Percentiles rank a stretch among this genome's conserved stretches.
These are phyloP conservation scores for Cyclanthera cordifolia DNA, from an alignment of 306 rosid genomes.

Conservation along the genomic window DNA sequence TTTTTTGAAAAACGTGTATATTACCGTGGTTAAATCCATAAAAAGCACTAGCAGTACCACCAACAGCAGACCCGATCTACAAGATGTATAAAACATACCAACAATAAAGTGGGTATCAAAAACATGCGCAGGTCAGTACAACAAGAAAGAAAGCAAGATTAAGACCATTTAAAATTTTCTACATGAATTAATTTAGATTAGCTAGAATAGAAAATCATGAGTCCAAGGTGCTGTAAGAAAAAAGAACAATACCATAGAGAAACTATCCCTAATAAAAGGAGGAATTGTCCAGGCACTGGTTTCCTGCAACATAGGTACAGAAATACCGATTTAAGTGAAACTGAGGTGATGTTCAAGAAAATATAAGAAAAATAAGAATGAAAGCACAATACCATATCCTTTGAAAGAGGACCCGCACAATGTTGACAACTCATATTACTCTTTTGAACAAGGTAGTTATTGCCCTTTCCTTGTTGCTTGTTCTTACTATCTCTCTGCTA, in stretches of 20 bases:
- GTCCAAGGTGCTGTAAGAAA: neutral
- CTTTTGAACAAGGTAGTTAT: neutral
- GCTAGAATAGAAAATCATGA: neutral
- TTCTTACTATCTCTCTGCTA: neutral
- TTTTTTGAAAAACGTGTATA: neutral
- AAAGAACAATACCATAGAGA: slow-evolving; percentile 52
- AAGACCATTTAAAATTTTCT: neutral
- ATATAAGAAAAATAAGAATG: neutral
- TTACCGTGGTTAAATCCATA: slow-evolving; percentile 89
- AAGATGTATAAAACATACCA: neutral
- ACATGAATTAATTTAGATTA: neutral
- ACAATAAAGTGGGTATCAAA: neutral
- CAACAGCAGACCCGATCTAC: slow-evolving; percentile 90
- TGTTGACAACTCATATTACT: slow-evolving; percentile 49
- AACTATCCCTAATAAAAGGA: slow-evolving; percentile 68
- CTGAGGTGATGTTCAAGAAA: neutral
- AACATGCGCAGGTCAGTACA: too few species aligned
- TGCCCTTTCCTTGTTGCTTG: neutral
- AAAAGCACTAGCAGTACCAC: slow-evolving; percentile 84
- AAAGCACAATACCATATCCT: slow-evolving; percentile 40
- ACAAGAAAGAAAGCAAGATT: neutral
- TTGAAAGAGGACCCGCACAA: slow-evolving; percentile 75
- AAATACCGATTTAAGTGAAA: neutral
- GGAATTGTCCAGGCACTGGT: slow-evolving; percentile 63
- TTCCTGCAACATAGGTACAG: slow-evolving; percentile 31